These are phyloP conservation scores for Musa balbisiana DNA, from an alignment of 202 grass and related monocot species.

Conservation along the genomic window DNA sequence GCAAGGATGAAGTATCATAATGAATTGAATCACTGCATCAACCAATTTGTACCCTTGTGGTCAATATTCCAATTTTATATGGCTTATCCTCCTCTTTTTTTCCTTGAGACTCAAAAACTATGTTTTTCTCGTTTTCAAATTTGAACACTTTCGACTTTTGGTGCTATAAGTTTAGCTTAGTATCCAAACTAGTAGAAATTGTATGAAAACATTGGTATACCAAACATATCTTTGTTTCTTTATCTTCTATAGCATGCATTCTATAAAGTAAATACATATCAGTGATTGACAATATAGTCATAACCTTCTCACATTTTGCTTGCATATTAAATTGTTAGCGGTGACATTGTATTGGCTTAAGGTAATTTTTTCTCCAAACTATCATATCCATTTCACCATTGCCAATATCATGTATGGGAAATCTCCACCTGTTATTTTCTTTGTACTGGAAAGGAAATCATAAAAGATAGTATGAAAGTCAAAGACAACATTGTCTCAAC, in stretches of 20 bases:
- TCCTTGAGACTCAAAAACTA: background rate
- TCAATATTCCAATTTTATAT: background rate
- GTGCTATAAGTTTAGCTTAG: background rate
- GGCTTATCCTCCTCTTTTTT: background rate
- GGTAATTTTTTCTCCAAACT: background rate
- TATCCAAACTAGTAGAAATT: background rate
- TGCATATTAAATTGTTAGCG: background rate
- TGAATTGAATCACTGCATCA: too few species aligned
- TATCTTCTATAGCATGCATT: background rate
- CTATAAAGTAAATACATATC: background rate
- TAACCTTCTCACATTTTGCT: background rate
- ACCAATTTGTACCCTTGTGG: background rate
- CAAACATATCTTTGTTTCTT: background rate
- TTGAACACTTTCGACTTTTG: background rate
- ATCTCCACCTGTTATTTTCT: background rate
- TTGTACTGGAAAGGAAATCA: constrained; percentile 13
- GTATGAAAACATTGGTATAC: background rate
- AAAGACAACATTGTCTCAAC: too few species aligned
- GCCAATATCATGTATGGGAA: background rate
- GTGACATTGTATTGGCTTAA: background rate
- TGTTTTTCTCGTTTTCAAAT: background rate
- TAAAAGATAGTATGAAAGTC: background rate
- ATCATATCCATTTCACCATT: too few species aligned
- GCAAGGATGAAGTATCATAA: too few species aligned
- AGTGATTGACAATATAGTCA: background rate